A percentile compares a stretch with the other conserved stretches of the same genome.
These are phyloP conservation scores for Rhodotorula kratochvilovae DNA, from an alignment of 768 basidiomycete genomes.

Conservation along the genomic window DNA sequence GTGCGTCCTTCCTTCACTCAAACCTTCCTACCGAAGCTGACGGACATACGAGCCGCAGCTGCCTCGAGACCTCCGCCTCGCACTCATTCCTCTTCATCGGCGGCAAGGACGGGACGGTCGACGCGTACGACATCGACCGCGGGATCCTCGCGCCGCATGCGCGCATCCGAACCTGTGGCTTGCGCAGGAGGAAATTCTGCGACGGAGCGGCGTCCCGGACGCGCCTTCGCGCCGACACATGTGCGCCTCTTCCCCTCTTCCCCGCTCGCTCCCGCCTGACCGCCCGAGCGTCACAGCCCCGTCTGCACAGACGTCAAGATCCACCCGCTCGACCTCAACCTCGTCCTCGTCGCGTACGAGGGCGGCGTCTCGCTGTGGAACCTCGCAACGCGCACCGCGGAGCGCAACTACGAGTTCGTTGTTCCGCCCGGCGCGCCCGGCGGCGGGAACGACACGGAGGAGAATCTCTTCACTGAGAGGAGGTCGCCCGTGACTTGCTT, in stretches of 20 bases:
- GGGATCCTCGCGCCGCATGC: conserved; percentile 61
- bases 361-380: conserved; percentile 51
- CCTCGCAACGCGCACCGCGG: conserved; percentile 45
- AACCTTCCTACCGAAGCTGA: background rate
- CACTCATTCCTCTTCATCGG: conserved; percentile 68
- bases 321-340: conserved; percentile 42
- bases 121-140: conserved; percentile 71
- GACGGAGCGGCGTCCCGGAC: conserved; percentile 49
- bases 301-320: conserved; percentile 39
- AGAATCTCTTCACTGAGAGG: conserved; percentile 64
- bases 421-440: conserved; percentile 78
- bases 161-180: conserved; percentile 72
- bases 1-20: background rate
- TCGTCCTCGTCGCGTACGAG: conserved; percentile 44
- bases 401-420: conserved; percentile 64
- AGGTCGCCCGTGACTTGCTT: conserved; percentile 66
- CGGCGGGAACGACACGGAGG: conserved; percentile 60
- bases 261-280: background rate
- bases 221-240: conserved; percentile 40
- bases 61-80: conserved; percentile 61
- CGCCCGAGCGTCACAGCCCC: conserved; percentile 2
- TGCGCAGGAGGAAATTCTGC: conserved; percentile 60
- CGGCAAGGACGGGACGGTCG: conserved; percentile 59
- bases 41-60: conserved; percentile 49
- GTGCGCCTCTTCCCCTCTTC: background rate